Percentiles rank a stretch among this genome's conserved stretches.
Evolutionary conservation across 805 yeast species (phyloP).

Genomic region (Metschnikowia similis): DNA sequence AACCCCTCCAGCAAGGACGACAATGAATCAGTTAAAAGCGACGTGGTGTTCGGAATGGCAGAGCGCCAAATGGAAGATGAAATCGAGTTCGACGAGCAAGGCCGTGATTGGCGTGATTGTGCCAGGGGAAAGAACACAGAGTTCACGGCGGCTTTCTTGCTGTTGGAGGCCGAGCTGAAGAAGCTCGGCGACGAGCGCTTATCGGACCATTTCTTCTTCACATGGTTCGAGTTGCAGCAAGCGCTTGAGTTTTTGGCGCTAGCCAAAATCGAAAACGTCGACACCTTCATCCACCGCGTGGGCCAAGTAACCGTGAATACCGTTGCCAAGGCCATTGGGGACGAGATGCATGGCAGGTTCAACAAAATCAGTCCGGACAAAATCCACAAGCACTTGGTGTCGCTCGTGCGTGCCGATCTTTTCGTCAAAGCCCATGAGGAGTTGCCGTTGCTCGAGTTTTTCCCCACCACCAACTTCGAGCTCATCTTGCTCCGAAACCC

Average conservation of each 20-base stretch:
- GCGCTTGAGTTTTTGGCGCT: conserved; percentile 24
- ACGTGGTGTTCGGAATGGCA: conserved; percentile 16
- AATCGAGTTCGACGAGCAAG: conserved; percentile 53
- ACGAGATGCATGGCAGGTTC: conserved; percentile 16
- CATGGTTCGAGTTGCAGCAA: conserved; percentile 22
- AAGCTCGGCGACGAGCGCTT: conserved; percentile 12
- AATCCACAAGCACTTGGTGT: conserved; percentile 45
- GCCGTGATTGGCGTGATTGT: conserved; percentile 70
- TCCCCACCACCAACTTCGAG: conserved; percentile 44
- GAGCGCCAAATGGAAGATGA: conserved; percentile 18
- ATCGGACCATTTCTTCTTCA: conserved; percentile 26
- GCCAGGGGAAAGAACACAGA: conserved; percentile 54
- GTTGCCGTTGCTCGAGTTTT: conserved; percentile 28
- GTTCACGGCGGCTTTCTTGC: conserved; percentile 19
- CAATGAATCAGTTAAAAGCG: conserved; percentile 6
- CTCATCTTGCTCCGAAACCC: conserved; percentile 49
- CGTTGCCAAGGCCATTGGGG: conserved; percentile 44
- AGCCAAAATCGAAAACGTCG: conserved; percentile 24
- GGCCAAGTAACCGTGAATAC: conserved; percentile 44
- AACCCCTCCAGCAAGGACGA: conserved; percentile 2
- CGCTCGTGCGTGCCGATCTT: conserved; percentile 25
- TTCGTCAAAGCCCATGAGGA: conserved; percentile 23
- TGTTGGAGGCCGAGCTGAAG: conserved; percentile 13
- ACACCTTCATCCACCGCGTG: conserved; percentile 18
- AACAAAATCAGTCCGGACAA: conserved; percentile 44